phyloP scores from a whole-genome alignment of 208 protist genomes.

The Novymonas esmeraldas region DNA sequence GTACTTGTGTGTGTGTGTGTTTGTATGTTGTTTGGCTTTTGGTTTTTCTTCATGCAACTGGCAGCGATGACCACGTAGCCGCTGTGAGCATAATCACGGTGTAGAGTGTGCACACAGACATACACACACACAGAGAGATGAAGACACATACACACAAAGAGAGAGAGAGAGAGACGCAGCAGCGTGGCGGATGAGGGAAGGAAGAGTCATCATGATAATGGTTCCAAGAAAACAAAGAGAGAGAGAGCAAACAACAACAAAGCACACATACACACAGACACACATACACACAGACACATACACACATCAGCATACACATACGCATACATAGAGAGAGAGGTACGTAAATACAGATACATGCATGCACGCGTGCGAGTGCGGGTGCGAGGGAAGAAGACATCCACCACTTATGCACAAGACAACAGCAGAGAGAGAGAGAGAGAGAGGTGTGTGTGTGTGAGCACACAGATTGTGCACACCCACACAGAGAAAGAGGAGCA shows the following conservation, averaged over 20 bases:
- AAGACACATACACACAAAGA: not conserved
- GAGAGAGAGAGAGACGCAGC: conserved; percentile 2
- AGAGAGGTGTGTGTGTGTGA: too few relatives aligned
- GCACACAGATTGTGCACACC: too few relatives aligned
- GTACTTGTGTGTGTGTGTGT: not conserved
- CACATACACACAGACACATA: conserved; percentile 10
- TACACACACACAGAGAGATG: not conserved
- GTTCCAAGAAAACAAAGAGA: not conserved
- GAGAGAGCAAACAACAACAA: not conserved
- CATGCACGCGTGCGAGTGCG: too few relatives aligned
- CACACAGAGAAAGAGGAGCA: too few relatives aligned
- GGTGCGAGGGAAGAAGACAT: too few relatives aligned
- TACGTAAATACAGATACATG: too few relatives aligned
- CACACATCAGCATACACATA: conserved; percentile 2
- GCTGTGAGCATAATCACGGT: not conserved
- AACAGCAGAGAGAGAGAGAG: too few relatives aligned
- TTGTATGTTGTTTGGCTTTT: not conserved
- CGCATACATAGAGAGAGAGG: conserved; percentile 8
- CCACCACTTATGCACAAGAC: too few relatives aligned
- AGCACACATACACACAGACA: not conserved
- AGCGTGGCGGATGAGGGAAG: not conserved
- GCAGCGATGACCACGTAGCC: not conserved
- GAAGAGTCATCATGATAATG: not conserved
- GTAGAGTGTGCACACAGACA: not conserved
- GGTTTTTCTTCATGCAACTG: too few relatives aligned